These are phyloP conservation scores for Aspergillus avenaceus DNA, from an alignment of 495 filamentous ascomycete species.

Conservation along the genomic window DNA sequence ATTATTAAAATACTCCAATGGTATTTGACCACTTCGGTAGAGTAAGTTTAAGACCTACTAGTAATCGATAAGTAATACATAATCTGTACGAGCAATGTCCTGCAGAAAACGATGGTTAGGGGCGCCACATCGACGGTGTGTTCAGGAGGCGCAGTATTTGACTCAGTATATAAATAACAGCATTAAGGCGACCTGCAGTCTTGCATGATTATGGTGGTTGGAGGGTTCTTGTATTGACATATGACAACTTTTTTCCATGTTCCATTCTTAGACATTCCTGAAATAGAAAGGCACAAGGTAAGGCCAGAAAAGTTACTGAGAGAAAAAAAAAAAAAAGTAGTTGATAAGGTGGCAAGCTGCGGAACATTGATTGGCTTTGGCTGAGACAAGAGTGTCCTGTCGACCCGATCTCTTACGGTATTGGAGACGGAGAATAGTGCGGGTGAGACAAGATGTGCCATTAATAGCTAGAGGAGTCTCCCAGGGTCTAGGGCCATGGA, in stretches of 20 bases:
- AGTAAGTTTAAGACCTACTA: neutral
- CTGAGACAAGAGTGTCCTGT: neutral
- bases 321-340: too few relatives aligned
- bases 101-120: neutral
- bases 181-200: neutral
- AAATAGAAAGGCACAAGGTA: neutral
- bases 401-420: neutral
- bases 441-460: constrained; percentile 14
- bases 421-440: neutral
- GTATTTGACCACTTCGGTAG: too few relatives aligned
- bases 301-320: neutral
- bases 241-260: too few relatives aligned
- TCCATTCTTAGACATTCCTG: neutral
- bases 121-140: neutral
- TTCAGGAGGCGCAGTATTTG: neutral
- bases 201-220: neutral
- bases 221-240: neutral
- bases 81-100: neutral
- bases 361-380: neutral
- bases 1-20: too few relatives aligned
- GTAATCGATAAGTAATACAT: neutral
- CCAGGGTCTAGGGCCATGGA: constrained; percentile 16
- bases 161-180: constrained; percentile 1
- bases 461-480: constrained; percentile 4
- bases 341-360: neutral